These are phyloP conservation scores for Aschersonia sp. DNA, from an alignment of 2,329 filamentous ascomycete genomes.

Conservation along the genomic window DNA sequence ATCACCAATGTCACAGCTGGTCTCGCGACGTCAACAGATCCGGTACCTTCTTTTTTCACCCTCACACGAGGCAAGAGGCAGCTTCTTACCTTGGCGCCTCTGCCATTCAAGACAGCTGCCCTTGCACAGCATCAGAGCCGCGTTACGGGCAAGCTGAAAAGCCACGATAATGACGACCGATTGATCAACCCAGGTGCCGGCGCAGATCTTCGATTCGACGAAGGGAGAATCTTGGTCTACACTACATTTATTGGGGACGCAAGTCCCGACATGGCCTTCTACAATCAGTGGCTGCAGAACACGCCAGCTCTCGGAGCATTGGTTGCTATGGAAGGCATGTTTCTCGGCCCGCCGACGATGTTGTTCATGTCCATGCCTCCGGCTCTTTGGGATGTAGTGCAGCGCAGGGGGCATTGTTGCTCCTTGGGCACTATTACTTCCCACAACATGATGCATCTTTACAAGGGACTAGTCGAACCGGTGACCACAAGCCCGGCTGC, in stretches of 20 bases:
- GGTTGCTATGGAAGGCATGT: conserved; percentile 53
- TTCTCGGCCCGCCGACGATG: conserved; percentile 51
- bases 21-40: conserved; percentile 21
- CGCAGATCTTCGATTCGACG: conserved; percentile 44
- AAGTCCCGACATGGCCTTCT: conserved; percentile 50
- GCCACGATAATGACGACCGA: conserved; percentile 18
- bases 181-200: conserved; percentile 32
- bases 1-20: conserved; percentile 27
- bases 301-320: conserved; percentile 40
- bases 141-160: conserved; percentile 8
- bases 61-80: conserved; percentile 39
- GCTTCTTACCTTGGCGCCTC: conserved; percentile 35
- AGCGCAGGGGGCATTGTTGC: conserved; percentile 53
- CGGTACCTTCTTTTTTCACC: conserved; percentile 38
- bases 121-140: conserved; percentile 14
- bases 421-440: conserved; percentile 52
- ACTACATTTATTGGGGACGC: conserved; percentile 54
- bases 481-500: conserved; percentile 28
- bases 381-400: conserved; percentile 47
- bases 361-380: conserved; percentile 52
- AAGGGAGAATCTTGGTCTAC: conserved; percentile 48
- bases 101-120: conserved; percentile 18
- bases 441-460: conserved; percentile 52
- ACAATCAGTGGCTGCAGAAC: conserved; percentile 51
- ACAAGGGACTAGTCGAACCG: conserved; percentile 39